Evolutionary conservation across 2,329 filamentous ascomycete genomes (phyloP), one percentile per base, ranked within the genome.

Genomic region (Thielaviopsis ethacetica): DNA sequence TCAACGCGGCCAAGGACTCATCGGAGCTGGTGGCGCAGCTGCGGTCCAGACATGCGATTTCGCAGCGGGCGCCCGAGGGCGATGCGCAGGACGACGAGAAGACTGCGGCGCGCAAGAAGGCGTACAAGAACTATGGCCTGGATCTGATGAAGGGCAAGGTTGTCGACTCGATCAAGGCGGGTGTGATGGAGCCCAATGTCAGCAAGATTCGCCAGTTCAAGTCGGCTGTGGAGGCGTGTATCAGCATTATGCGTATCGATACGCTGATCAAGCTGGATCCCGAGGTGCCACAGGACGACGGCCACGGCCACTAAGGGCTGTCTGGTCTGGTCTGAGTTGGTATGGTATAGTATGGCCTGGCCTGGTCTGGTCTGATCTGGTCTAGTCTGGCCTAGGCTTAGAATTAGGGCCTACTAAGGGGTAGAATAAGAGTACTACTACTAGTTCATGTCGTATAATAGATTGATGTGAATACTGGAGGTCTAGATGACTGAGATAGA

Each of bases 191-290:
- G 77, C 93, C 93, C 34, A 95, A 87, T 73, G 90, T 98, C 77
- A 96, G 91, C 81, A 98, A 98, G 80, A 82, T 98, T 65, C 86
- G 91, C 73, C 93, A 97, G 78, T 78, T 98, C 69, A 98, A 98
- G 85, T 94, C 87, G 73, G 93, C 93, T 27, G 93, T 98, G 55
- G 93, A 98, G 76, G 93, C 93, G 59, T 97, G 93, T 73, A 95
- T 98, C 72, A 88, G 90, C 69, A 97, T 98, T 71, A 97, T 98
- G 93, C 83, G 93, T 68, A 98, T 98, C 70, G 93, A 98, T 76
- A 97, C 93, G 64, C 79, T 98, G 73, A 97, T 98, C 75, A 95
- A 95, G 78, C 76, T 98, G 72, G 93, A 98, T 77, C 91, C 91
- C 19, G 90, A 96, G 76, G 81, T 85, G 76, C 57, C 57, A 49